Evolutionary conservation across 164 flowering plant species (phyloP), one percentile per base, ranked within the genome.

Genomic region (Vitis labrusca): DNA sequence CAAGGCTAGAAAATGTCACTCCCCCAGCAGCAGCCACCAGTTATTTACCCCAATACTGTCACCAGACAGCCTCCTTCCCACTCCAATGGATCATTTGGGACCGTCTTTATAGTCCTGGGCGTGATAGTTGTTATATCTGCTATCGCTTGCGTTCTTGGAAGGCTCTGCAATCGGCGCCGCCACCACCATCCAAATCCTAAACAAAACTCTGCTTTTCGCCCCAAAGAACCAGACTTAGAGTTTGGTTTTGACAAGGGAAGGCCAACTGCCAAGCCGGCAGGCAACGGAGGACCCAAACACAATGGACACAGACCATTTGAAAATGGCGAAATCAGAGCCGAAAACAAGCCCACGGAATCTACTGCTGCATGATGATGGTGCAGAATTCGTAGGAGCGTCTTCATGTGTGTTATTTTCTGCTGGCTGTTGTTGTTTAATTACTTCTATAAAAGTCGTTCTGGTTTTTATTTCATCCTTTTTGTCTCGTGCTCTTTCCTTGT

Each of bases 61-160:
- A 63, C 81, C 6, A 11, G 44, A 54, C 62, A 70, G 55, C 15
- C 74, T 17, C 68, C 78, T 8, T 52, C 73, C 61, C 90, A 83
- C 77, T 83, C 89, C 1, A 74, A 83, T 63, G 93, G 93, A 13
- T 88, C 95, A 0, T 94, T 90, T 56, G 94, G 91, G 61, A 82
- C 91, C 0, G 97, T 94, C 8, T 91, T 92, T 58, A 85, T 84
- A 9, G 93, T 89, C 48, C 73, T 94, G 63, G 88, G 92, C 14
- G 84, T 88, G 8, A 89, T 92, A 44, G 67, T 86, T 10, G 95
- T 85, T 11, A 65, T 94, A 10, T 81, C 92, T 7, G 91, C 81
- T 29, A 50, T 88, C 32, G 92, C 97, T 52, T 91, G 97, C 76
- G 77, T 75, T 58, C 73, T 94, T 47, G 93, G 95, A 10, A 77